phyloP scores from a whole-genome alignment of 106 monocot species.

The Acanthochlamys bracteata region DNA sequence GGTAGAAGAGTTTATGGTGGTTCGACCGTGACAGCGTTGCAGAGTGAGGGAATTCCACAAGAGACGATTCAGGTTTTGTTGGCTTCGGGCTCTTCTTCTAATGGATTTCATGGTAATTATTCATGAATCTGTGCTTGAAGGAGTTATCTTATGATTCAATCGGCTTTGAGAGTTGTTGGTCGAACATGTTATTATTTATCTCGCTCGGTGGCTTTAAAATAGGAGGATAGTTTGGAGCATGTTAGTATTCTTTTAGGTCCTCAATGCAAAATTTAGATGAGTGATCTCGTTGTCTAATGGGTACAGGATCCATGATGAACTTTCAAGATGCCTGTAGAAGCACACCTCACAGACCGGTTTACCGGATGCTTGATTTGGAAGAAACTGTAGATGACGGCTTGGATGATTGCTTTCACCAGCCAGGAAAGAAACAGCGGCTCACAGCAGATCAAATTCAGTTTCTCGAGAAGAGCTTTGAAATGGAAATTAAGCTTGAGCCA shows the following conservation, averaged over 20 bases:
- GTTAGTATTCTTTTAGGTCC: no score
- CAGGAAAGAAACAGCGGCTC: constrained; percentile 56
- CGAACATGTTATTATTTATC: neutral
- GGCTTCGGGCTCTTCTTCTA: constrained; percentile 8
- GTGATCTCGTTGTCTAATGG: constrained; percentile 4
- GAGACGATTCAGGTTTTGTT: constrained; percentile 30
- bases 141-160: neutral
- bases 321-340: constrained; percentile 22
- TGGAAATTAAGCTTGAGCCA: constrained; percentile 62
- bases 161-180: neutral
- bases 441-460: constrained; percentile 33
- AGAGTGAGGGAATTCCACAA: constrained; percentile 31
- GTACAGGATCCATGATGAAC: constrained; percentile 41
- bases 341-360: constrained; percentile 10
- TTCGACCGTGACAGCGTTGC: constrained; percentile 25
- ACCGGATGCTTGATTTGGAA: constrained; percentile 16
- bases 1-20: constrained; percentile 28
- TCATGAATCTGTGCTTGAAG: neutral
- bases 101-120: constrained; percentile 20
- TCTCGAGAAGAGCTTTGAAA: constrained; percentile 54
- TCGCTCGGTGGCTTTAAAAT: no score
- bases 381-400: constrained; percentile 22
- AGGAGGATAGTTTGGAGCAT: no score
- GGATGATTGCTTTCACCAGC: constrained; percentile 29
- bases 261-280: neutral